Percentiles rank a stretch among this genome's conserved stretches.
These are phyloP conservation scores for Trichoderma cornu-damae DNA, from an alignment of 2,329 filamentous ascomycete species.

Conservation along the genomic window DNA sequence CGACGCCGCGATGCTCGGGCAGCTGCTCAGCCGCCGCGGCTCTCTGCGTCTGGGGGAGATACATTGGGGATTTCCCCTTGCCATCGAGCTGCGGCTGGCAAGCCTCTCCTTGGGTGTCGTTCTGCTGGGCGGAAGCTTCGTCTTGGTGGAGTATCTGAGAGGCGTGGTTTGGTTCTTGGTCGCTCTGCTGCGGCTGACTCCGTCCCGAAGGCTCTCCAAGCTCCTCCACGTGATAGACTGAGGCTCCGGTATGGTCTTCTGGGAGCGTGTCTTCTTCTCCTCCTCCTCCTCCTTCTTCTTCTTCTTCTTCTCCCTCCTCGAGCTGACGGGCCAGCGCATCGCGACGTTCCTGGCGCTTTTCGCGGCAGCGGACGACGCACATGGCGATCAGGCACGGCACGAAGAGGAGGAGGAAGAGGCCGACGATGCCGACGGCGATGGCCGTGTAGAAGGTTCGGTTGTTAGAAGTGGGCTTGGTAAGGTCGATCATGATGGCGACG, in stretches of 20 bases:
- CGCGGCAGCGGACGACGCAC: not conserved
- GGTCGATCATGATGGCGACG: not conserved
- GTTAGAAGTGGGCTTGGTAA: not conserved
- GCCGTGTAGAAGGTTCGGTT: not conserved
- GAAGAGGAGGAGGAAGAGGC: conserved; percentile 2
- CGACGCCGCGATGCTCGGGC: not conserved
- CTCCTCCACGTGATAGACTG: not conserved
- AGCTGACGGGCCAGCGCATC: not conserved
- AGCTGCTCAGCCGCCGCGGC: not conserved
- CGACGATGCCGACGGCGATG: not conserved
- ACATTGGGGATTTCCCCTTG: not conserved
- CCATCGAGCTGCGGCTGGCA: not conserved
- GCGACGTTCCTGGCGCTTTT: conserved; percentile 6
- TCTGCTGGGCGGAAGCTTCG: not conserved
- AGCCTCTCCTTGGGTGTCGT: not conserved
- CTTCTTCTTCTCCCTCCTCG: not conserved
- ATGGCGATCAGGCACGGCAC: conserved; percentile 8
- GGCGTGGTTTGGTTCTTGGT: not conserved
- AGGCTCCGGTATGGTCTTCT: not conserved
- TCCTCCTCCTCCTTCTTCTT: not conserved
- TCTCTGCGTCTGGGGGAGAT: not conserved
- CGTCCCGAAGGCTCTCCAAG: conserved; percentile 2
- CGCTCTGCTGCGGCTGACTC: not conserved
- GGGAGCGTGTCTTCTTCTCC: not conserved
- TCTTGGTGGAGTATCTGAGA: not conserved